Evolutionary conservation across 257 asterid genomes (phyloP).

Genomic region (Primulina tabacum): DNA sequence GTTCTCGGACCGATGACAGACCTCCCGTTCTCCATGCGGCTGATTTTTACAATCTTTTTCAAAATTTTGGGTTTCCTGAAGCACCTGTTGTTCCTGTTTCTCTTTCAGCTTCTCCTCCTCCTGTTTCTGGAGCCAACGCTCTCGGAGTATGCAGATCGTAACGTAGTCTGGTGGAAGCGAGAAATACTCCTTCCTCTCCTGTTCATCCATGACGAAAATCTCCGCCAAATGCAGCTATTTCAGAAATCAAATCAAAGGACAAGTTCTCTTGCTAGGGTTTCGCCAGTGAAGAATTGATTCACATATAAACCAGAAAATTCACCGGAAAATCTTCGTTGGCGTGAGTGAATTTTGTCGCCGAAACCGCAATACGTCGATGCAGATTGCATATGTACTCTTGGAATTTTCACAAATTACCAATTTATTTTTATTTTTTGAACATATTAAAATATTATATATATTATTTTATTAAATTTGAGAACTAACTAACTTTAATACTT

Average conservation of each 20-base stretch:
- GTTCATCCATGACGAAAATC: constrained; percentile 30
- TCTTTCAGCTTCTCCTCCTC: constrained; percentile 29
- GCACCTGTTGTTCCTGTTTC: constrained; percentile 20
- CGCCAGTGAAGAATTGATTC: no score
- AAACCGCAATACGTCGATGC: no score
- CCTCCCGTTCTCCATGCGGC: constrained; percentile 12
- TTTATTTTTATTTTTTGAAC: no score
- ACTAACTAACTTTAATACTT: no score
- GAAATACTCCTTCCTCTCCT: constrained; percentile 22
- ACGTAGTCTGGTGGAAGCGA: constrained; percentile 63
- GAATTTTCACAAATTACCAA: no score
- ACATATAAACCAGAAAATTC: no score
- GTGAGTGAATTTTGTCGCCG: no score
- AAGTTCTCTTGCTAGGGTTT: no score
- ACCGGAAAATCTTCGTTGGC: no score
- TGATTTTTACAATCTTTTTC: background rate
- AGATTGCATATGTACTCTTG: no score
- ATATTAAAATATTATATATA: no score
- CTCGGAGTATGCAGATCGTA: constrained; percentile 51
- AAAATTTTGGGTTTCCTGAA: constrained; percentile 6
- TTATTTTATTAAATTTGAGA: no score
- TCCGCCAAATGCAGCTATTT: background rate
- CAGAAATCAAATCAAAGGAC: background rate
- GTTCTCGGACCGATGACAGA: background rate
- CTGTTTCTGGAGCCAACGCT: constrained; percentile 55